These are phyloP conservation scores for Neurospora sp. DNA, from an alignment of 495 filamentous ascomycete species.

Conservation along the genomic window DNA sequence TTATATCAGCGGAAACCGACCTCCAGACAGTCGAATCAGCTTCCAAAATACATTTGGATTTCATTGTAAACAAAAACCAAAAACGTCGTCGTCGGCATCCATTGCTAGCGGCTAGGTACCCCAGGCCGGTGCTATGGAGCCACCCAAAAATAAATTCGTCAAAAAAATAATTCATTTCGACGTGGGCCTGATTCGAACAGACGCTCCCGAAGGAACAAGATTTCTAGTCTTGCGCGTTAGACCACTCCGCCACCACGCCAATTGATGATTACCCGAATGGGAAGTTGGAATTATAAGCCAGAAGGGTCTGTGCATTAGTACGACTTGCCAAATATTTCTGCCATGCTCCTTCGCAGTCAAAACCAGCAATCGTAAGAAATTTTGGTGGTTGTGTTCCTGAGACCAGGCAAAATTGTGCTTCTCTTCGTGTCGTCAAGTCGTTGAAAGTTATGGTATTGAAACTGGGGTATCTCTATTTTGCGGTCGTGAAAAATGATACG, in stretches of 20 bases:
- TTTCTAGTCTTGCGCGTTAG: conserved; percentile 1
- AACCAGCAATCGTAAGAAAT: background rate
- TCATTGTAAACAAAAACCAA: background rate
- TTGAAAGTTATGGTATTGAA: background rate
- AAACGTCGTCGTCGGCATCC: background rate
- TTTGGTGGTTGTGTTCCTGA: background rate
- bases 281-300: background rate
- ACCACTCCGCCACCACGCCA: background rate
- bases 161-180: background rate
- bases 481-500: background rate
- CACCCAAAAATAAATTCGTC: background rate
- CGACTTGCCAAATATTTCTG: background rate
- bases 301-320: background rate
- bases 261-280: background rate
- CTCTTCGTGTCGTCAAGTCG: background rate
- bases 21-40: background rate
- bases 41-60: background rate
- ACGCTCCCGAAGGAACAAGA: background rate
- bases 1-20: background rate
- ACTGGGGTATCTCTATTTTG: background rate
- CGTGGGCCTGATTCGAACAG: background rate
- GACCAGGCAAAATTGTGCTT: background rate
- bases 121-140: background rate
- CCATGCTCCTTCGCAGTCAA: background rate
- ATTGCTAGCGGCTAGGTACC: background rate